Evolutionary conservation across 306 rosid genomes (phyloP), one percentile per base, ranked within the genome.

Genomic region (Glycine tomentella): DNA sequence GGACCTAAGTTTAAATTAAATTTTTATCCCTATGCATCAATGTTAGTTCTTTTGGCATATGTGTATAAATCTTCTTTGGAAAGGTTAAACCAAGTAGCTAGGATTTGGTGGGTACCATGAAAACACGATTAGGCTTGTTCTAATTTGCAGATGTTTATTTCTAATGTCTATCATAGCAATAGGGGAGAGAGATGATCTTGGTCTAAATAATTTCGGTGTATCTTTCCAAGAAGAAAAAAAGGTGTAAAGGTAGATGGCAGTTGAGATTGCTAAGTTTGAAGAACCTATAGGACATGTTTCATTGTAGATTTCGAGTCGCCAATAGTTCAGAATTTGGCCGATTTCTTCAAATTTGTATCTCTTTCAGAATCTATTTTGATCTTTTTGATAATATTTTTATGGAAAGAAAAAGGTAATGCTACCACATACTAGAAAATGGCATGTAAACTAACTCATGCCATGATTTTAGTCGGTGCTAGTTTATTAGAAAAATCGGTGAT

Each of bases 41-140:
- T 53, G 34, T 36, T 36, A 3, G 6, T 72, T 6, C 36, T 34
- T 53, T 36, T 53, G 64, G 5, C 6, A 13, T 42, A 3, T 17
- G 8, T 59, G 46, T 59, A 25, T 75, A 14, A 12, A 45, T 58
- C 46, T 44, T 59, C 15, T 59, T 16, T 31, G 36, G 44, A 57
- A 57, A 44, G 79, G 20, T 16, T 48, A 74, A 25, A 11, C 12
- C 38, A 55, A 55, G 77, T 74, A 8, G 46, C n/a, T 75, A 58
- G 58, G 69, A 44, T 44, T 74, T 74, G 79, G 56, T 16, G 79
- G 68, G n/a, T 58, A 3, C 52, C 63, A 36, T 52, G 64, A 34
- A 53, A 72, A 4, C 56, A 15, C 1, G 9, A 15, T 33, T 52
- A 49, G 14, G 9, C 16, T 25, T 72, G 34, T 16, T 52, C 48